phyloP scores from a whole-genome alignment of 169 alveolate genomes.

The Plasmodium ovale region DNA sequence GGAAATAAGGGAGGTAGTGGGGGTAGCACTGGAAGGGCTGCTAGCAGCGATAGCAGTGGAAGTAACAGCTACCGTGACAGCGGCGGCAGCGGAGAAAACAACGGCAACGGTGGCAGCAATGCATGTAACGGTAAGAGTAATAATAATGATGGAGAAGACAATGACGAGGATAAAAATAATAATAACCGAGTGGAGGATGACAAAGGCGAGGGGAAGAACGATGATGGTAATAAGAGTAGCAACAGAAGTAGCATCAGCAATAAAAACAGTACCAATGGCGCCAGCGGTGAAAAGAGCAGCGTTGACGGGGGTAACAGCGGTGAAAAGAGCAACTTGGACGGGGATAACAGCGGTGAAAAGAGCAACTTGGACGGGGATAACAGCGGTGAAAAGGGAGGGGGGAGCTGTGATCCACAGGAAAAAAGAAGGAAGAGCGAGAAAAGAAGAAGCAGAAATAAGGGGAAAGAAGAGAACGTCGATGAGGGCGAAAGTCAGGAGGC shows the following conservation, averaged over 20 bases:
- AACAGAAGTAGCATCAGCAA: constrained; percentile 1
- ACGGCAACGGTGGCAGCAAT: constrained; percentile 10
- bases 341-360: neutral
- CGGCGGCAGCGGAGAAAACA: neutral
- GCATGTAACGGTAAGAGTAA: constrained; percentile 2
- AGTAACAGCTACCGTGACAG: neutral
- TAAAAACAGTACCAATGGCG: neutral
- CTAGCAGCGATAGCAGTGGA: neutral
- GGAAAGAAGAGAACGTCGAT: neutral
- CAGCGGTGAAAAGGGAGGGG: neutral
- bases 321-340: constrained; percentile 6
- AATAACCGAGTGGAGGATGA: neutral
- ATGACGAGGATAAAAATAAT: neutral
- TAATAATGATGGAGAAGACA: neutral
- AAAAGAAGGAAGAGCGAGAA: constrained; percentile 11
- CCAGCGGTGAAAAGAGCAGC: neutral
- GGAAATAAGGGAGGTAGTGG: neutral
- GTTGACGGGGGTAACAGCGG: neutral
- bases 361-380: neutral
- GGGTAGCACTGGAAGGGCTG: neutral
- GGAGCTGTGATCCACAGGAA: neutral
- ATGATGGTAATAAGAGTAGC: constrained; percentile 3
- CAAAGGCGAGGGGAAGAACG: neutral
- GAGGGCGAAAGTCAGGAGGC: neutral
- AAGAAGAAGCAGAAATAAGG: neutral